phyloP scores from a whole-genome alignment of 1,284 basidiomycete species.

The Cystobasidium sp. region DNA sequence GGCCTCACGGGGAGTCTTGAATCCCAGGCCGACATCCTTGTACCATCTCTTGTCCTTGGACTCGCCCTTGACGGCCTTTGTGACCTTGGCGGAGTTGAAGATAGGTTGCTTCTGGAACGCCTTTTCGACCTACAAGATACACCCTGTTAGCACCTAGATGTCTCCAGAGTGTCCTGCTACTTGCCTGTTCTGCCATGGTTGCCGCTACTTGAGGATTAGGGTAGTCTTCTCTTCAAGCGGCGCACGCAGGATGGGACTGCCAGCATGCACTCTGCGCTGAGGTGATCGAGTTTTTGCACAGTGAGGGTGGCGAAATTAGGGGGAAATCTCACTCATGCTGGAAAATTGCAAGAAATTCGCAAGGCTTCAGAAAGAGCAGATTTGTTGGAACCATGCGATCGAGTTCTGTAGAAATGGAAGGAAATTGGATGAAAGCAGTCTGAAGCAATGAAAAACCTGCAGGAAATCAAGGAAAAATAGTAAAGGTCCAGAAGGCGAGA shows the following conservation, averaged over 20 bases:
- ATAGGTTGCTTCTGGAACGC: conserved; percentile 96
- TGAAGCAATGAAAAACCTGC: not conserved
- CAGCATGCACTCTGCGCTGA: not conserved
- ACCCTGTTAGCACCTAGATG: not conserved
- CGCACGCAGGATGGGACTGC: not conserved
- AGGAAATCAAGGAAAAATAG: not conserved
- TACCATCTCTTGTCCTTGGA: conserved; percentile 98
- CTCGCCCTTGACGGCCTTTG: conserved; percentile 84
- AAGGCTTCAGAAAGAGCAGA: not conserved
- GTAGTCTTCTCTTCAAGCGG: conserved; percentile 4
- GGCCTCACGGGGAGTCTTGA: conserved; percentile 89
- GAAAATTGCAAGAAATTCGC: not conserved
- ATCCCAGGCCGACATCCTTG: conserved; percentile 95
- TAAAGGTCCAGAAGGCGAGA: not conserved
- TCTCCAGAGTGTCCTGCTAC: not conserved
- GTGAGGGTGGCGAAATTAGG: not conserved
- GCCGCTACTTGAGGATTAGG: conserved; percentile 1
- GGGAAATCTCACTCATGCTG: not conserved
- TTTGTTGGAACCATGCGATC: not conserved
- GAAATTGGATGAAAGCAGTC: not conserved
- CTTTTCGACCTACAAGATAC: conserved; percentile 45
- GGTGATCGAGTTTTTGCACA: conserved; percentile 12
- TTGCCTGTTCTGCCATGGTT: conserved; percentile 35
- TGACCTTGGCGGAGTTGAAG: conserved; percentile 97
- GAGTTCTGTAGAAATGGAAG: conserved; percentile 1